Percentiles rank a stretch among this genome's conserved stretches.
phyloP scores from a whole-genome alignment of 2,329 filamentous ascomycete genomes.

The Colletotrichum sp. region DNA sequence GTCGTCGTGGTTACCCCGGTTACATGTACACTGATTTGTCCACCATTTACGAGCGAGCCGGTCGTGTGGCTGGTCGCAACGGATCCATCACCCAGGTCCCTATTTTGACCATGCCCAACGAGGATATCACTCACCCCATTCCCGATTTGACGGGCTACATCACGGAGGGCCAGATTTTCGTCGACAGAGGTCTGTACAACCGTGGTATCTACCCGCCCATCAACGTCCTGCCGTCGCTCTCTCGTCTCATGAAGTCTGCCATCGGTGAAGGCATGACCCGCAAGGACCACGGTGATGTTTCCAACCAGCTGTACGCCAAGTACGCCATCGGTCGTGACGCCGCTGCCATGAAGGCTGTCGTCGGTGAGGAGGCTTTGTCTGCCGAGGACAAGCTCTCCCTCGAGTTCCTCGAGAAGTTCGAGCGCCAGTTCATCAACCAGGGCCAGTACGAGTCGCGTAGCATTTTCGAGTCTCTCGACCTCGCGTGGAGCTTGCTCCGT shows the following conservation, averaged over 20 bases:
- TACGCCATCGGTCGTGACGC: constrained; percentile 99
- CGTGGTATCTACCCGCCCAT: constrained; percentile 98
- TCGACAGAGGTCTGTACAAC: constrained; percentile 93
- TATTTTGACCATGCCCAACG: constrained; percentile 99
- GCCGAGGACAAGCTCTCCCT: constrained; percentile 96
- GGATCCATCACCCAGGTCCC: constrained; percentile 99
- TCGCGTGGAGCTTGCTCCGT: constrained; percentile 93
- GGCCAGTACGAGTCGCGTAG: constrained; percentile 89
- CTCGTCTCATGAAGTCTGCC: constrained; percentile 99
- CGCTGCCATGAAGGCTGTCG: constrained; percentile 98
- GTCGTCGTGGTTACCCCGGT: constrained; percentile 98
- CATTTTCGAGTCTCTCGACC: constrained; percentile 92
- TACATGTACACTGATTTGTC: constrained; percentile 99
- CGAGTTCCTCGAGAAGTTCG: constrained; percentile 98
- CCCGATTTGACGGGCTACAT: constrained; percentile 99
- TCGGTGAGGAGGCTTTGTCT: constrained; percentile 95
- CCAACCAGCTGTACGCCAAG: constrained; percentile 99
- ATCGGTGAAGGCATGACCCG: constrained; percentile 97
- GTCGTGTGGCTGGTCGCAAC: constrained; percentile 95
- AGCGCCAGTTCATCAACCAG: constrained; percentile 92
- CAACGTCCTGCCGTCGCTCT: constrained; percentile 96
- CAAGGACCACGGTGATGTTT: constrained; percentile 97
- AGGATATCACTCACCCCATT: constrained; percentile 99
- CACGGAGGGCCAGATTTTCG: constrained; percentile 97
- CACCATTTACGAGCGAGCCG: constrained; percentile 98